Base-by-base conservation (phyloP, 352 stramenopile genomes). In the Phytopythium boreale region DNA sequence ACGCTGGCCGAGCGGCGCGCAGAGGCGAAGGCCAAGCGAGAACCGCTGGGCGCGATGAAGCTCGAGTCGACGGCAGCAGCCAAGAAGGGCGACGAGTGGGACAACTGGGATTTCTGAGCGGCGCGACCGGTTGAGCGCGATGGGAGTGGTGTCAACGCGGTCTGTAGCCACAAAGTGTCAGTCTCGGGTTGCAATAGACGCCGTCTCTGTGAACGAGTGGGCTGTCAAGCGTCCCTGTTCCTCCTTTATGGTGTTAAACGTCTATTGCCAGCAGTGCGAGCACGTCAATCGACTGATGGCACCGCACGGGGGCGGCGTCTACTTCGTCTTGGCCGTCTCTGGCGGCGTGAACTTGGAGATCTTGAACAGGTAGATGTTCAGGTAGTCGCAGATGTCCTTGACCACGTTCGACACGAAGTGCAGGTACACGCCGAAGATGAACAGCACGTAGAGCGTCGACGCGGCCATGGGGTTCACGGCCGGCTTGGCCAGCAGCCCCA, bases 301-400 rank as follows among this genome's bases (percentile, higher is more conserved):
- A n/a, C n/a, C n/a, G n/a, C n/a, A n/a, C n/a, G n/a, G n/a, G 24
- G 17, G 20, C 34, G n/a, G 9, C 27, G 20, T 59, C 47, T 77
- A 79, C 61, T 81, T 77, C 36, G 66, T 56, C 56, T 81, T 81
- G 17, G 68, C 65, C 6, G 68, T 67, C 51, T 74, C 68, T 22
- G 56, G 56, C 24, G 46, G 24, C 26, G 69, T 58, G 47, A 76
- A 74, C 65, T 84, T 80, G 50, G 64, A 63, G 61, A 92, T 81
- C 75, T 91, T 93, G 70, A 96, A 92, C 60, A 92, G 70, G 66
- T 80, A 89, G 67, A 94, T 96, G 67, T 91, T 81, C 63, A 96
- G 77, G 71, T 92, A 90, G 66, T 89, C 75, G 66, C 87, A 93
- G 46, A 96, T 96, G 66, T 94, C 85, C 64, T 80, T 84, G 55